Evolutionary conservation across 2,329 filamentous ascomycete species (phyloP).

Genomic region (Alternaria sp.): DNA sequence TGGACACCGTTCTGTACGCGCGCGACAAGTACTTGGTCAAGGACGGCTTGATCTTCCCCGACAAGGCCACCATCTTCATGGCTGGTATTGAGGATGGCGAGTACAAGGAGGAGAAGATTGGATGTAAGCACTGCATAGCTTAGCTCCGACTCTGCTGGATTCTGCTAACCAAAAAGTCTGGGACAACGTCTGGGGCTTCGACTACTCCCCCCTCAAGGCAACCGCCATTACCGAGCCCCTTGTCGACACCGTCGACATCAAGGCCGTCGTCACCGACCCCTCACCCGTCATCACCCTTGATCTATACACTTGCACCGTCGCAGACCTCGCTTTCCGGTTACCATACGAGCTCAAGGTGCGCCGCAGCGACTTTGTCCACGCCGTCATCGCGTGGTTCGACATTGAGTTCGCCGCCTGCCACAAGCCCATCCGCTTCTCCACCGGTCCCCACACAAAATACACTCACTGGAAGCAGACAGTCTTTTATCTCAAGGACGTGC

Average conservation of each 20-base stretch:
- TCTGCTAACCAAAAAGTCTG: slow-evolving; percentile 71
- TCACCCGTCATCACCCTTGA: slow-evolving; percentile 85
- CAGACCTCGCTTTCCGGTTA: slow-evolving; percentile 83
- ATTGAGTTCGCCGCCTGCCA: slow-evolving; percentile 98
- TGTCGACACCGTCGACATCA: slow-evolving; percentile 96
- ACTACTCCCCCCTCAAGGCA: slow-evolving; percentile 92
- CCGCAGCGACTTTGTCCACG: slow-evolving; percentile 94
- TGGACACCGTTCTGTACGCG: slow-evolving; percentile 97
- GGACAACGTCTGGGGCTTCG: slow-evolving; percentile 98
- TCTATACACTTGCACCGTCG: slow-evolving; percentile 85
- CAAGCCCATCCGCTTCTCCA: slow-evolving; percentile 96
- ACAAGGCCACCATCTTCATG: slow-evolving; percentile 97
- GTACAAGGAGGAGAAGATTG: slow-evolving; percentile 99
- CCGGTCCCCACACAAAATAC: slow-evolving; percentile 97
- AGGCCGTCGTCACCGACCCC: slow-evolving; percentile 95
- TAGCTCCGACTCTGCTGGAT: background rate
- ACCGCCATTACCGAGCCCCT: slow-evolving; percentile 94
- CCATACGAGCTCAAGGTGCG: slow-evolving; percentile 79
- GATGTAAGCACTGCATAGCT: slow-evolving; percentile 67
- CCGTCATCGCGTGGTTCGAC: slow-evolving; percentile 97
- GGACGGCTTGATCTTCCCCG: slow-evolving; percentile 94
- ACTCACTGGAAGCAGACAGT: slow-evolving; percentile 99
- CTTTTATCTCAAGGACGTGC: slow-evolving; percentile 92
- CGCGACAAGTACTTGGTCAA: slow-evolving; percentile 88
- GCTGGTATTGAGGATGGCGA: slow-evolving; percentile 98